These are phyloP conservation scores for Elaeis oleifera DNA, from an alignment of 202 grass and related monocot genomes.

Conservation along the genomic window DNA sequence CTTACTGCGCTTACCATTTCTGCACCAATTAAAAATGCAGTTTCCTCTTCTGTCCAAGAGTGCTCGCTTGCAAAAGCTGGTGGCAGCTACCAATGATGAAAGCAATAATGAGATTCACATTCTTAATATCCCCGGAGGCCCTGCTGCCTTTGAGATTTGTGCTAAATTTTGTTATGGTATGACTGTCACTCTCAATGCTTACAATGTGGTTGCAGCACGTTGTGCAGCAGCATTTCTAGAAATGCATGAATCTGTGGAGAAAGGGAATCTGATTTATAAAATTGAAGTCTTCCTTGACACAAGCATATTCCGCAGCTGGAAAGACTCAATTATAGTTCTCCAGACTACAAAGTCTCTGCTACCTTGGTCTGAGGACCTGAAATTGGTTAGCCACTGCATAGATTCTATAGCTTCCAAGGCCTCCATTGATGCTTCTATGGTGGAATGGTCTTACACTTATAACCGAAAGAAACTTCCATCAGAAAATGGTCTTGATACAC, in stretches of 20 bases:
- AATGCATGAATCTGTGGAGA: conserved; percentile 87
- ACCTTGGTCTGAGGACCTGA: conserved; percentile 86
- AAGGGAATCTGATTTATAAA: conserved; percentile 93
- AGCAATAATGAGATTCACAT: conserved; percentile 56
- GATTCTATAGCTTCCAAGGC: conserved; percentile 85
- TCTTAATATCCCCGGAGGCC: conserved; percentile 73
- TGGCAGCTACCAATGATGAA: conserved; percentile 50
- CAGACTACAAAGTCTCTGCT: conserved; percentile 78
- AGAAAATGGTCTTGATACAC: conserved; percentile 48
- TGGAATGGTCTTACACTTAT: conserved; percentile 93
- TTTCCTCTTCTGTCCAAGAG: conserved; percentile 90
- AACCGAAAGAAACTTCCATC: conserved; percentile 75
- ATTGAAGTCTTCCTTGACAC: conserved; percentile 79
- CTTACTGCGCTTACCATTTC: not conserved
- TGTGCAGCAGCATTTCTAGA: conserved; percentile 92
- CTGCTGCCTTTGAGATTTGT: conserved; percentile 91
- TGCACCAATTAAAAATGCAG: conserved; percentile 29
- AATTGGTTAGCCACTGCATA: conserved; percentile 79
- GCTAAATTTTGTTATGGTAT: conserved; percentile 89
- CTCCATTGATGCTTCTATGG: conserved; percentile 66
- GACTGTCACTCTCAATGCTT: conserved; percentile 77
- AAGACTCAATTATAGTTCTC: conserved; percentile 89
- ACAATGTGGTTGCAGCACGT: conserved; percentile 69
- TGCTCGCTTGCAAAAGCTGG: conserved; percentile 65
- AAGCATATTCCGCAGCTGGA: conserved; percentile 85